Percentiles rank a stretch among this genome's conserved stretches.
Conservation (phyloP, 2,329 filamentous ascomycete genomes). For the Samsoniella hepiali region DNA sequence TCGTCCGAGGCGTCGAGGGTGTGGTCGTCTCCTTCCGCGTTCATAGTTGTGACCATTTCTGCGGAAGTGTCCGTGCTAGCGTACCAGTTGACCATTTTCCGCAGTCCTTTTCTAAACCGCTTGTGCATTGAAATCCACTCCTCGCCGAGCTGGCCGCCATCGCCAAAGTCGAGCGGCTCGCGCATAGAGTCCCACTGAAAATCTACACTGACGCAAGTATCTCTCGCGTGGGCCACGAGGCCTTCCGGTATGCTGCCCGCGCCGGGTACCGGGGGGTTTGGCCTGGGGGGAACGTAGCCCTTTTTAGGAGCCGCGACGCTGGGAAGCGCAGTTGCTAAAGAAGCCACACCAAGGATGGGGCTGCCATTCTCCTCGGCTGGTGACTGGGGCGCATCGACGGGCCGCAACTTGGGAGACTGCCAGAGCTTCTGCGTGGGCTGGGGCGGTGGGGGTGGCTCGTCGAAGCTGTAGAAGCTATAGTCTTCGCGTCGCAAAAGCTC, state of each 20-base stretch:
- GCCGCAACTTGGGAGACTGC: constrained; percentile 8
- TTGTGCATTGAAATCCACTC: constrained; percentile 97
- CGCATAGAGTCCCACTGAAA: constrained; percentile 95
- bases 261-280: constrained; percentile 77
- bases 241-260: constrained; percentile 81
- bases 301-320: constrained; percentile 28
- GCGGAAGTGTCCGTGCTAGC: constrained; percentile 50
- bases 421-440: constrained; percentile 19
- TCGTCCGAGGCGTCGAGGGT: constrained; percentile 35
- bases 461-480: constrained; percentile 45
- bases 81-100: constrained; percentile 83
- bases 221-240: constrained; percentile 85
- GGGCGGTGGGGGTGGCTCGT: constrained; percentile 24
- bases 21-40: constrained; percentile 26
- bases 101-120: constrained; percentile 76
- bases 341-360: constrained; percentile 27
- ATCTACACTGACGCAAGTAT: constrained; percentile 82
- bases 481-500: constrained; percentile 78
- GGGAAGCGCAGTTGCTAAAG: constrained; percentile 35
- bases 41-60: constrained; percentile 47
- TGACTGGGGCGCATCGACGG: constrained; percentile 21
- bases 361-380: constrained; percentile 28
- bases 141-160: constrained; percentile 83
- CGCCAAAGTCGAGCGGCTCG: constrained; percentile 73
- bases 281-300: constrained; percentile 72